Evolutionary conservation across 2,329 filamentous ascomycete species (phyloP), one percentile per base, ranked within the genome.

Genomic region (Fusarium metavorans): DNA sequence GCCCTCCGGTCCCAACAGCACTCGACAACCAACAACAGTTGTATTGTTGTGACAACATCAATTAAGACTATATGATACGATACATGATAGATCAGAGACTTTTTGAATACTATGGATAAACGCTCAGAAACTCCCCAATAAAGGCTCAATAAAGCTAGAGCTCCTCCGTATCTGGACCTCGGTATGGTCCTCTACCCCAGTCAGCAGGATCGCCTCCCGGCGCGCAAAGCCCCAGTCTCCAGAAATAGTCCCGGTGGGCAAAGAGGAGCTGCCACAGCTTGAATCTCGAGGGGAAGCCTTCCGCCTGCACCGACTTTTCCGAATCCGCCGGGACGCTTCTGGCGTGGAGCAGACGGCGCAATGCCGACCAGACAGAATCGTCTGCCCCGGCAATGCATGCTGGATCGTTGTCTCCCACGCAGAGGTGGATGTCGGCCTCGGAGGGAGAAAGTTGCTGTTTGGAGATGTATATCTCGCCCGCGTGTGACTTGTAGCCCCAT

Each of bases 211-310:
- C 92, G 14, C 94, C 93, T 14, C 93, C 93, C 0, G 96, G 95
- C 3, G 98, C 87, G 84, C 97, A 99, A 35, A 98, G 85, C 0
- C 97, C 97, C 63, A 99, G 83, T 66, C 97, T 89, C 94, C 95
- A 97, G 83, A 99, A 98, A 83, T 99, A 99, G 84, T 99, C 97
- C 43, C 97, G 87, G 84, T 99, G 97, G 1, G 95, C 94, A 82
- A 97, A 97, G 80, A 98, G 92, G 9, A 98, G 85, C 83, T 98
- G 91, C 95, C 96, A 98, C n/a, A 97, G 88, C 82, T 93, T 94
- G 77, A 95, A 82, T 82, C 89, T 82, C 78, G 75, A 88, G 80
- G 78, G 92, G 82, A 85, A 89, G 87, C 83, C 92, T 16, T 92
- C 73, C 23, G 71, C 67, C 43, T 74, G 65, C 25, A 70, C 65